Percentiles rank a stretch among this genome's conserved stretches.
Conservation (phyloP, 2,329 filamentous ascomycete genomes). For the Neoscytalidium dimidiatum region DNA sequence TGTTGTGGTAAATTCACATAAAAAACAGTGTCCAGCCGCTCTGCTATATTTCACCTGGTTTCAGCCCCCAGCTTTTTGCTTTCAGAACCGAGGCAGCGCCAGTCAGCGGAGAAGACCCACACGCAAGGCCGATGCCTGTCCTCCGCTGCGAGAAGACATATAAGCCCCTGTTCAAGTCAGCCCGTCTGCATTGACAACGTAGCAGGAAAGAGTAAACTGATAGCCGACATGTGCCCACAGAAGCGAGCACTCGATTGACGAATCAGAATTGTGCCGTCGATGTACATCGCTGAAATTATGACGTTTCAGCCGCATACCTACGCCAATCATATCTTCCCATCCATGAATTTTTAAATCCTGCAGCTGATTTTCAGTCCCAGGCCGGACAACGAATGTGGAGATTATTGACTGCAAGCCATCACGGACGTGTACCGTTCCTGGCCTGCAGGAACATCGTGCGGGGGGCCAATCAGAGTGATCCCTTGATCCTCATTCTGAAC, state of each 20-base stretch:
- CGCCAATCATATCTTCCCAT: not conserved
- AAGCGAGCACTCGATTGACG: too few species aligned
- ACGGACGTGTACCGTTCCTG: not conserved
- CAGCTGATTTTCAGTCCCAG: not conserved
- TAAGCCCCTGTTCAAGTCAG: not conserved
- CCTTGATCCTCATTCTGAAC: not conserved
- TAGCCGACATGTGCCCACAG: too few species aligned
- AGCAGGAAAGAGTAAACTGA: not conserved
- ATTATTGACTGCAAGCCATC: not conserved
- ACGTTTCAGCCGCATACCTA: not conserved
- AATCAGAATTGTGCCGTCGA: not conserved
- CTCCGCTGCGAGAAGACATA: not conserved
- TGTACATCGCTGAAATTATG: not conserved
- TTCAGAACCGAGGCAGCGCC: not conserved
- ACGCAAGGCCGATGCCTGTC: not conserved
- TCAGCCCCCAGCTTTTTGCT: not conserved
- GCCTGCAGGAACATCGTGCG: not conserved
- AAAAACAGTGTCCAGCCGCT: too few species aligned
- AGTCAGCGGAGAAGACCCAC: not conserved
- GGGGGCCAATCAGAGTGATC: not conserved
- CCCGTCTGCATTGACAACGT: not conserved
- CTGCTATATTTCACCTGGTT: too few species aligned
- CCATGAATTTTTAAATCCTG: not conserved
- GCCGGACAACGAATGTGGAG: not conserved
- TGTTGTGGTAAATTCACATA: too few species aligned